These are phyloP conservation scores for Curvularia lunata DNA, from an alignment of 2,329 filamentous ascomycete genomes.

Conservation along the genomic window DNA sequence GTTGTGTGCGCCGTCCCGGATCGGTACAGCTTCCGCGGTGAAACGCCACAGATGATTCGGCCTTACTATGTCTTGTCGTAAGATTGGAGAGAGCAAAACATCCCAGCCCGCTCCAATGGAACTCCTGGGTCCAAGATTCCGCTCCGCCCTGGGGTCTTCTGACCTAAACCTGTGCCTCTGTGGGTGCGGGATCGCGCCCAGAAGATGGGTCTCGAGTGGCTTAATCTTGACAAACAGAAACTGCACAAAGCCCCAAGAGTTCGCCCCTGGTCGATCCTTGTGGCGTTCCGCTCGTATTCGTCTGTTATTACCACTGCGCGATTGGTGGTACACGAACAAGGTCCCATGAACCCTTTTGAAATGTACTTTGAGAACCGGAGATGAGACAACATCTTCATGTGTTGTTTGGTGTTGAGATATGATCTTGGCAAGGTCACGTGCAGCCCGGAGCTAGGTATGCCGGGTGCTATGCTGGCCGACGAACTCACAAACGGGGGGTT, in stretches of 20 bases:
- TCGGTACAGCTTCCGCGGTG: neutral
- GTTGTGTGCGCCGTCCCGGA: neutral
- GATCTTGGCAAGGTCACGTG: constrained; percentile 5
- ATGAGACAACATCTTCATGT: neutral
- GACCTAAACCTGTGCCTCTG: neutral
- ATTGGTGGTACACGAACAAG: constrained; percentile 3
- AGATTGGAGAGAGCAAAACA: neutral
- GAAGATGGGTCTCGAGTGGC: constrained; percentile 14
- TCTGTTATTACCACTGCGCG: constrained; percentile 24
- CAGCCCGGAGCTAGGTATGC: neutral
- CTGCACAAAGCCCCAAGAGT: constrained; percentile 3
- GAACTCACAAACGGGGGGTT: constrained; percentile 1
- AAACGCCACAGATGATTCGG: neutral
- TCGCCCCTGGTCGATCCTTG: constrained; percentile 4
- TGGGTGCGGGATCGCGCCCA: constrained; percentile 9
- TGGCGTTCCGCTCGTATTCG: constrained; percentile 38
- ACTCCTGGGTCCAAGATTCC: constrained; percentile 2
- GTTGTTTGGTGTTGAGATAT: neutral
- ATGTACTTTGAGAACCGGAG: neutral
- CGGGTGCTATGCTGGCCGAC: neutral
- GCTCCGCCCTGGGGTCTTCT: constrained; percentile 7
- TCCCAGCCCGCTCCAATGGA: neutral
- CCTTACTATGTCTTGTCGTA: constrained; percentile 2
- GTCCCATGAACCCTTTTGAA: neutral
- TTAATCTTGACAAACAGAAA: constrained; percentile 29